phyloP scores from a whole-genome alignment of 176 grass and related monocot species.

The Bothriochloa decipiens region DNA sequence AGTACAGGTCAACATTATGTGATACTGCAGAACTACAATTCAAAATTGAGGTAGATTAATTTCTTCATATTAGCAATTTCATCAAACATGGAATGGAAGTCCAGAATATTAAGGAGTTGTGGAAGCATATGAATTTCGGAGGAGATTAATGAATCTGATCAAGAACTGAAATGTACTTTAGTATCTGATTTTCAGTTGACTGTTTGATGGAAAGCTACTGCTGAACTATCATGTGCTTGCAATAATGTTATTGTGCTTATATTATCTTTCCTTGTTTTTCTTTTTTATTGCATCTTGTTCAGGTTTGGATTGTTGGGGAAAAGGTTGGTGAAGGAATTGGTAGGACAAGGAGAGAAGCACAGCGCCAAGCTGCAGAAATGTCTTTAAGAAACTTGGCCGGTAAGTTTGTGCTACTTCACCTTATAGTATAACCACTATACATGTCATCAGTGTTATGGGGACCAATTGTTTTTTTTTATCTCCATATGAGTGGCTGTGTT shows the following conservation, averaged over 20 bases:
- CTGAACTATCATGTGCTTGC: not conserved
- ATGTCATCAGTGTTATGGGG: not conserved
- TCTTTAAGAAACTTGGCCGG: constrained; percentile 83
- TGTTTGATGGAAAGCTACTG: not conserved
- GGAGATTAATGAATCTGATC: not conserved
- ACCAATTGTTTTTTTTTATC: not conserved
- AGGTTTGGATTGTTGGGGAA: constrained; percentile 97
- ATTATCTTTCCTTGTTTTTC: not conserved
- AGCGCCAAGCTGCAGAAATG: constrained; percentile 69
- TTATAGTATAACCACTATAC: constrained; percentile 6
- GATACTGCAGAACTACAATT: constrained; percentile 81
- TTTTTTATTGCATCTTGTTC: constrained; percentile 20
- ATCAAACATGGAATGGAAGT: not conserved
- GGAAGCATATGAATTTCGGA: not conserved
- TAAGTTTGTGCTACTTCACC: constrained; percentile 43
- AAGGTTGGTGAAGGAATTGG: constrained; percentile 86
- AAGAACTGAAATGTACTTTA: not conserved
- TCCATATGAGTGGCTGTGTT: not conserved
- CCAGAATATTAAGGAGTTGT: not conserved
- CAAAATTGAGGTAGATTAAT: constrained; percentile 76
- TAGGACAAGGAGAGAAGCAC: constrained; percentile 92
- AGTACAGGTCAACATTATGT: constrained; percentile 68
- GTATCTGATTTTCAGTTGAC: constrained; percentile 10
- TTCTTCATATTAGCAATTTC: not conserved
- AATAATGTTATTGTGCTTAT: constrained; percentile 12